Evolutionary conservation across 768 basidiomycete genomes (phyloP), one percentile per base, ranked within the genome.

Genomic region (Trametes cingulata): DNA sequence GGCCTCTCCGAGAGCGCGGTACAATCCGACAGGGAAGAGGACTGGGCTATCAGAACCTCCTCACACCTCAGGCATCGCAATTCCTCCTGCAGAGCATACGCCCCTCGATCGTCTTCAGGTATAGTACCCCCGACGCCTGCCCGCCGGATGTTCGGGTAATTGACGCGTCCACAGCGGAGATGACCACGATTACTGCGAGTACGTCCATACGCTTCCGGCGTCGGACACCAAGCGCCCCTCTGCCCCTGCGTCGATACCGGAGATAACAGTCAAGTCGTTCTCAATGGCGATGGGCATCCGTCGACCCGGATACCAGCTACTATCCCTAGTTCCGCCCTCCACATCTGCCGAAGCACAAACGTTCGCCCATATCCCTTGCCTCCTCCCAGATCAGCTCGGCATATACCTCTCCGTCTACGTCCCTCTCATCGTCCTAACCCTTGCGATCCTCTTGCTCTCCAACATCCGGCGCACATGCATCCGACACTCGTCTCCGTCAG

Each of bases 121-220:
- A 65, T 58, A 77, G 65, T 25, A 15, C 24, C 8, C n/a, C 13
- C n/a, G 45, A 48, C 8, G 19, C 39, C 33, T 35, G 6, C 20
- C 33, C 24, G 39, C 29, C n/a, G 20, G 17, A 45, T 17, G 17
- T 17, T 33, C 7, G 17, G 20, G 17, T 54, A 20, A 54, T 47
- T 15, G 13, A 27, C 36, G 39, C 43, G 7, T 17, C 1, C 9
- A 47, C 59, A 93, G 91, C 65, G 96, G 93, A 6, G 94, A 98
- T 72, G 95, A 98, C 69, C 95, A 97, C 71, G 96, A 98, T 68
- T 93, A 95, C 64, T 98, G 96, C 73, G 91, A 91, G 76, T 85
- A 86, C 68, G 77, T 77, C 69, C 85, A 87, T 71, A 65, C 74
- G 63, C 69, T 72, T 53, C 62, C 62, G 55, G 12, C 63, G 17